These are phyloP conservation scores for Lodderomyces theae DNA, from an alignment of 1,139 yeast species.

Conservation along the genomic window DNA sequence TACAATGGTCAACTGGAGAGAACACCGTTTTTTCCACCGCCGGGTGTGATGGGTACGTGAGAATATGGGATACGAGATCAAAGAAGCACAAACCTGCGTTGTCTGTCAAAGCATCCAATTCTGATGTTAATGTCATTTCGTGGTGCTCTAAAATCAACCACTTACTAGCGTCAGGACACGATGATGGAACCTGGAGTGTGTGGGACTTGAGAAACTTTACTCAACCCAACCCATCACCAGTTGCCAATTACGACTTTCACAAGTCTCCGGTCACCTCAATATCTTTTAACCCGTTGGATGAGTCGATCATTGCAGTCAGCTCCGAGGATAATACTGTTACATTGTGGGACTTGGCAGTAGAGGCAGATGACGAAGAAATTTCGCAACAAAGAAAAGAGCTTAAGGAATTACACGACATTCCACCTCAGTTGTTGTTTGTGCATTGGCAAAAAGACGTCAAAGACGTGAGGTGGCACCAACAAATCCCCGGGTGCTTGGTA, in stretches of 20 bases:
- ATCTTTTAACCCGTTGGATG: constrained; percentile 93
- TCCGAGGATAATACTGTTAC: constrained; percentile 97
- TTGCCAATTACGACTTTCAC: constrained; percentile 93
- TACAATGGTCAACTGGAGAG: constrained; percentile 95
- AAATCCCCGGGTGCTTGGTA: constrained; percentile 92
- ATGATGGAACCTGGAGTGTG: constrained; percentile 95
- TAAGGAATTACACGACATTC: constrained; percentile 83
- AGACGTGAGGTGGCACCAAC: constrained; percentile 97
- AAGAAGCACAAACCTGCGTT: constrained; percentile 89
- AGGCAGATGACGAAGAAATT: constrained; percentile 94
- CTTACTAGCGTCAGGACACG: constrained; percentile 92
- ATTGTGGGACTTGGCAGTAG: constrained; percentile 95
- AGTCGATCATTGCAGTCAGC: constrained; percentile 90
- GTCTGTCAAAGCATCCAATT: constrained; percentile 74
- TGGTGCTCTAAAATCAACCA: constrained; percentile 91
- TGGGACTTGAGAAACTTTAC: constrained; percentile 93
- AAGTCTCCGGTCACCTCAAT: constrained; percentile 90
- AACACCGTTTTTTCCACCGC: constrained; percentile 90
- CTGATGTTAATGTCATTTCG: constrained; percentile 92
- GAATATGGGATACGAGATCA: constrained; percentile 97
- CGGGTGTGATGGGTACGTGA: constrained; percentile 86
- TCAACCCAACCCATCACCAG: constrained; percentile 58
- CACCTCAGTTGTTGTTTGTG: constrained; percentile 92
- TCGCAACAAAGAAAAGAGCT: constrained; percentile 70
- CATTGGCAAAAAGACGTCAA: constrained; percentile 98